Percentiles rank a stretch among this genome's conserved stretches.
Evolutionary conservation across 495 filamentous ascomycete genomes (phyloP).

Genomic region (Neurospora hispaniola): DNA sequence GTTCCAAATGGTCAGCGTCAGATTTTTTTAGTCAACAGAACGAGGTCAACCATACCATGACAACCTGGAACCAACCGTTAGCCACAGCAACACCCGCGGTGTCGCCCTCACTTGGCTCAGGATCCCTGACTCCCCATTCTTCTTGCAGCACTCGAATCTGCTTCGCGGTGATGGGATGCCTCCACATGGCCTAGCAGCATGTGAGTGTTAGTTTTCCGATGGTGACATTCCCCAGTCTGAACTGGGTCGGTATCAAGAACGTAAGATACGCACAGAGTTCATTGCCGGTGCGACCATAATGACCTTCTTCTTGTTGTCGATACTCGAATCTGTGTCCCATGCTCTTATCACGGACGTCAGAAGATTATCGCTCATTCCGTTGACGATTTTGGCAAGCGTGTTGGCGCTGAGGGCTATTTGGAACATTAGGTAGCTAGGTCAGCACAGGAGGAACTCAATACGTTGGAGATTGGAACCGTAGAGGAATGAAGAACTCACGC

Average conservation of each 20-base stretch:
- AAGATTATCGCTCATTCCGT: constrained; percentile 24
- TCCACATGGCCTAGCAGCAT: constrained; percentile 57
- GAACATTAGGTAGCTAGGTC: not conserved
- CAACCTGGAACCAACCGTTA: constrained; percentile 64
- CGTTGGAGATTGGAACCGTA: not conserved
- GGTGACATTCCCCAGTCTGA: not conserved
- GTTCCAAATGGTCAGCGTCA: not conserved
- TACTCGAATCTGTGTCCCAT: constrained; percentile 66
- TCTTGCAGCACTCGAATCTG: constrained; percentile 58
- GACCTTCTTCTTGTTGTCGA: constrained; percentile 43
- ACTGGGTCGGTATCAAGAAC: not conserved
- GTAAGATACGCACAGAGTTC: constrained; percentile 18
- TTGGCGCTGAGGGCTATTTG: constrained; percentile 46
- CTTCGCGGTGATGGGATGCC: constrained; percentile 64
- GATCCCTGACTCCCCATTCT: constrained; percentile 59
- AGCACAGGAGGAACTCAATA: not conserved
- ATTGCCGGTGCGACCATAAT: constrained; percentile 48
- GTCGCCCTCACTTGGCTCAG: constrained; percentile 32
- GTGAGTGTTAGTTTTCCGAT: not conserved
- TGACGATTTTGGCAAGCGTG: constrained; percentile 55
- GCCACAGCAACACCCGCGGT: constrained; percentile 1
- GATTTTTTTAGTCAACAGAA: not conserved
- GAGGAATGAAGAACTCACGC: constrained; percentile 27
- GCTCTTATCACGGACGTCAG: constrained; percentile 67
- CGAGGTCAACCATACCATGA: constrained; percentile 31